Percentiles rank a stretch among this genome's conserved stretches.
phyloP scores from a whole-genome alignment of 2,329 filamentous ascomycete species.

The Aotearoamyces nothofagi region DNA sequence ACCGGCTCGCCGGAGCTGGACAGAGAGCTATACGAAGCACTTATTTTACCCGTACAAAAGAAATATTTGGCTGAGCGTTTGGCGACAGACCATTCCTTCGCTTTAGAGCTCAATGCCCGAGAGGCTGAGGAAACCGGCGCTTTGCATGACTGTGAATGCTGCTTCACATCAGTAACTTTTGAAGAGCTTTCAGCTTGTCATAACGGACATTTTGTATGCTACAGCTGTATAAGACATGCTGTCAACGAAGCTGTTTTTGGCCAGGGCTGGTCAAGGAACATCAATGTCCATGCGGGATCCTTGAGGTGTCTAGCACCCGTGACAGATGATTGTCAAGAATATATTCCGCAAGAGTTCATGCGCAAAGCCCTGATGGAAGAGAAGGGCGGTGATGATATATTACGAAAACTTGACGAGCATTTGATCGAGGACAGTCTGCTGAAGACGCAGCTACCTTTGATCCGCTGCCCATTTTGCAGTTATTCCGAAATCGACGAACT shows the following conservation, averaged over 20 bases:
- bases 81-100: slow-evolving; percentile 35
- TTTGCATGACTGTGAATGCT: slow-evolving; percentile 62
- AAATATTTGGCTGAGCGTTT: slow-evolving; percentile 28
- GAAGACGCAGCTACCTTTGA: slow-evolving; percentile 57
- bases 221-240: slow-evolving; percentile 68
- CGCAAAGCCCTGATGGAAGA: slow-evolving; percentile 56
- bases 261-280: slow-evolving; percentile 75
- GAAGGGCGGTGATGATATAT: slow-evolving; percentile 53
- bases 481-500: slow-evolving; percentile 82
- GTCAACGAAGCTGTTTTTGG: slow-evolving; percentile 83
- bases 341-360: slow-evolving; percentile 54
- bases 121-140: slow-evolving; percentile 42
- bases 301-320: slow-evolving; percentile 72
- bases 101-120: slow-evolving; percentile 36
- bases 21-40: slow-evolving; percentile 40
- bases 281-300: slow-evolving; percentile 57
- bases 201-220: slow-evolving; percentile 60
- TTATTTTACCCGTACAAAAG: slow-evolving; percentile 37
- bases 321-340: slow-evolving; percentile 55
- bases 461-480: slow-evolving; percentile 78
- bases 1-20: slow-evolving; percentile 53
- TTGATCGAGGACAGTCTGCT: slow-evolving; percentile 63
- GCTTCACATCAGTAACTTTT: slow-evolving; percentile 55
- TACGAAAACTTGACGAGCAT: slow-evolving; percentile 64
- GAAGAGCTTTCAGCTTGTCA: slow-evolving; percentile 62